Evolutionary conservation across 345 rosid species (phyloP), one percentile per base, ranked within the genome.

Genomic region (Dipteronia sinensis): DNA sequence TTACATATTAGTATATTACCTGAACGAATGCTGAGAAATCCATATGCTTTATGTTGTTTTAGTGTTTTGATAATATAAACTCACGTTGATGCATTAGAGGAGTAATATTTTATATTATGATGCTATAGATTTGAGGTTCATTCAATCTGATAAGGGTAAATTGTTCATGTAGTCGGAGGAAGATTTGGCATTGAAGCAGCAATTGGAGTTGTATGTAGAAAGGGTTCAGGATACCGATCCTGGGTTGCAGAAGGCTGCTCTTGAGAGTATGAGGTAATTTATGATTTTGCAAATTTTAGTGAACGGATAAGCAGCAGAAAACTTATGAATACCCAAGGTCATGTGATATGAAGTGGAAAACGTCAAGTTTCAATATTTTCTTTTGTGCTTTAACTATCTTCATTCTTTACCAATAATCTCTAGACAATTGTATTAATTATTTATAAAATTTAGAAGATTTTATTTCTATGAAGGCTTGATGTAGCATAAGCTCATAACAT

Each of bases 161-260:
- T 67, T 65, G 75, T 69, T 1, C 67, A 11, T 86, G 82, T 81
- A 96, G 98, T 93, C 98, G 3, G 98, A 94, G 56, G 99, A 96
- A 84, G 99, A 96, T 83, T 85, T 94, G 81, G 91, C 92, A 25
- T 82, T 96, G 82, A 94, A 94, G 89, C 94, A 94, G 82, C 98
- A 96, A 69, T 80, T 96, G 76, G 99, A 96, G 90, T 77, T 96
- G 73, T 94, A 96, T 76, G 98, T 94, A 27, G 99, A 96, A 82
- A 88, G 99, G 79, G 93, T 90, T 82, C 98, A 92, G 86, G 99
- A 94, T 80, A 77, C 95, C 71, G 92, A 96, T 77, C 92, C 95
- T 12, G 95, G 87, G 53, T 76, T 94, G 79, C 98, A 96, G 92
- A 94, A 88, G 87, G 86, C 82, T 67, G 98, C 99, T 44, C 90